These are phyloP conservation scores for Salix viminalis DNA, from an alignment of 345 rosid species.

Conservation along the genomic window DNA sequence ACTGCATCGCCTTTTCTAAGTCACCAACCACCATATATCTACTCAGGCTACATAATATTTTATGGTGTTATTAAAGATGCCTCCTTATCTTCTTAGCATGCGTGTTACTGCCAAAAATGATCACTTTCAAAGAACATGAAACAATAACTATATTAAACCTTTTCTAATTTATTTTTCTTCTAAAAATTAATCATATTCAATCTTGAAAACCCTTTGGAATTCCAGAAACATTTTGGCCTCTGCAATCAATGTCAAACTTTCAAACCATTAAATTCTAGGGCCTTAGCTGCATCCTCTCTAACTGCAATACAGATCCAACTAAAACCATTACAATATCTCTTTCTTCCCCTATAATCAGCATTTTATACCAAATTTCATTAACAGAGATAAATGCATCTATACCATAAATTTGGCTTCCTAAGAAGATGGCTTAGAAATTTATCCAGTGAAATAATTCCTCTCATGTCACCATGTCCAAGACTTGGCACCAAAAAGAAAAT, in stretches of 20 bases:
- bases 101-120: background rate
- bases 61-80: background rate
- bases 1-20: background rate
- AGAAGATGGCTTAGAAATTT: background rate
- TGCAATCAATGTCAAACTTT: background rate
- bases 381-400: background rate
- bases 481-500: background rate
- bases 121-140: background rate
- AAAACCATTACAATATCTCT: background rate
- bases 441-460: background rate
- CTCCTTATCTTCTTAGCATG: background rate
- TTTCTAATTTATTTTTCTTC: background rate
- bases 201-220: background rate
- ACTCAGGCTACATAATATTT: background rate
- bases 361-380: background rate
- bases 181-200: background rate
- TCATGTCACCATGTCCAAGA: background rate
- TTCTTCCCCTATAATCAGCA: background rate
- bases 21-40: background rate
- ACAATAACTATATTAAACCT: background rate
- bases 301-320: background rate
- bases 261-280: background rate
- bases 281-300: background rate
- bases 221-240: background rate
- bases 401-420: background rate